Evolutionary conservation across 1,284 basidiomycete genomes (phyloP), one percentile per base, ranked within the genome.

Genomic region (Leccinum ponderosum): DNA sequence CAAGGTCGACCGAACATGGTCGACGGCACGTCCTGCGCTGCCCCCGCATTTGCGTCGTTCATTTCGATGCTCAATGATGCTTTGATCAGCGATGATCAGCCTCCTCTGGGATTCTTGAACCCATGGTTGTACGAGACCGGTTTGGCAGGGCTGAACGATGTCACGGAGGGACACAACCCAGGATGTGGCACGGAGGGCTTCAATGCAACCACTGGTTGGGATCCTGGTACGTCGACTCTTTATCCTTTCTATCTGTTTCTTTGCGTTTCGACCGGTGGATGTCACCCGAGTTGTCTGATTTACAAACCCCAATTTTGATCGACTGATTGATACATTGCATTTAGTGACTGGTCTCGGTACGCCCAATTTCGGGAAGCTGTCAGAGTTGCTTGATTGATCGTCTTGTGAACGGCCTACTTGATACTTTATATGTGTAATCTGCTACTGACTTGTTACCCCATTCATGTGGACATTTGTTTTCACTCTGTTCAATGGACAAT

Each of bases 1-100:
- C 57, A 57, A 55, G 68, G 68, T 3, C 1, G 33, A 29, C 0
- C 3, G 3, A 58, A 27, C 3, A 67, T 68, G 2, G 73, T 76
- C 22, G 31, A 6, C 1, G 87, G 86, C 14, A 88, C 87, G 1
- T 86, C 84, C 2, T 83, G 83, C 4, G 3, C 68, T 4, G 2
- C 62, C 4, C 68, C 70, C 3, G 55, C 66, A 0, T 69, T 72
- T 53, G 62, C 70, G 0, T 58, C 66, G 8, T 56, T 90, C 56
- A 70, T 89, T 3, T 77, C 85, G 1, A 78, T 88, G 63, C 74
- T 90, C 59, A 90, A 90, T 66, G 87, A 90, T 65, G 83, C 80
- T 2, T 78, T 82, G n/a, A 67, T 84, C 17, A 72, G 69, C 6
- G 68, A 78, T 80, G 0, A 79, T 0, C 78, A 78, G 63, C 62